These are phyloP conservation scores for Colletotrichum gloeosporioides DNA, from an alignment of 2,329 filamentous ascomycete genomes.

Conservation along the genomic window DNA sequence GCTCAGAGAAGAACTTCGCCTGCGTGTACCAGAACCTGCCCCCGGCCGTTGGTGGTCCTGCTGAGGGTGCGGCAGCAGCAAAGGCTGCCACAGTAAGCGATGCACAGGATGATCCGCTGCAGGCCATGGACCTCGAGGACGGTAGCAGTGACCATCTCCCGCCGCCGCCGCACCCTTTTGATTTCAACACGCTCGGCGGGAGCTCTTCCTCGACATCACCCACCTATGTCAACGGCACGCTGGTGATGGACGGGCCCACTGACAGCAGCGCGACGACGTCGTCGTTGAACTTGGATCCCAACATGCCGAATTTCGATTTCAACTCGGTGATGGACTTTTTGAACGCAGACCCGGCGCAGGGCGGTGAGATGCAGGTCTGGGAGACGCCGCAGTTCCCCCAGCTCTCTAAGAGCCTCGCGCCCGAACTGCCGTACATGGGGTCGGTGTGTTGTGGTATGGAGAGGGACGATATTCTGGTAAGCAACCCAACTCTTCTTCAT, in stretches of 20 bases:
- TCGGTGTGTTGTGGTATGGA: conserved; percentile 1
- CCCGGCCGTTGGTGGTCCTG: conserved; percentile 1
- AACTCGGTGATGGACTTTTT: conserved; percentile 22
- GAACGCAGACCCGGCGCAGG: conserved; percentile 7
- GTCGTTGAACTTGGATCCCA: conserved; percentile 20
- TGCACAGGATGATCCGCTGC: background rate
- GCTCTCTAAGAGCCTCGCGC: background rate
- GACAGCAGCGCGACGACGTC: conserved; percentile 21
- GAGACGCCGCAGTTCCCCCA: conserved; percentile 9
- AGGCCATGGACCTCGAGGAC: conserved; percentile 15
- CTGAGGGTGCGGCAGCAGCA: background rate
- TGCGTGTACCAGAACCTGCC: conserved; percentile 47
- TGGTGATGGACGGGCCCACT: background rate
- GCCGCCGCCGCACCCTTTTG: background rate
- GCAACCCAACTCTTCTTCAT: background rate
- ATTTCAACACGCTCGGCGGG: conserved; percentile 8
- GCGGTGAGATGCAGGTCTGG: conserved; percentile 17
- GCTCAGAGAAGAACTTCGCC: conserved; percentile 43
- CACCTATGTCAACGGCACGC: background rate
- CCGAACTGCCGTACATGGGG: background rate
- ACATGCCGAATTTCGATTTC: conserved; percentile 34
- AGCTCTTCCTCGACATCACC: background rate
- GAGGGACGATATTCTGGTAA: background rate
- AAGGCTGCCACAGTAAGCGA: background rate
- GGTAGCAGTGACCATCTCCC: background rate